Percentiles rank a stretch among this genome's conserved stretches.
phyloP scores from a whole-genome alignment of 306 rosid species.

The Heteromeles arbutifolia region DNA sequence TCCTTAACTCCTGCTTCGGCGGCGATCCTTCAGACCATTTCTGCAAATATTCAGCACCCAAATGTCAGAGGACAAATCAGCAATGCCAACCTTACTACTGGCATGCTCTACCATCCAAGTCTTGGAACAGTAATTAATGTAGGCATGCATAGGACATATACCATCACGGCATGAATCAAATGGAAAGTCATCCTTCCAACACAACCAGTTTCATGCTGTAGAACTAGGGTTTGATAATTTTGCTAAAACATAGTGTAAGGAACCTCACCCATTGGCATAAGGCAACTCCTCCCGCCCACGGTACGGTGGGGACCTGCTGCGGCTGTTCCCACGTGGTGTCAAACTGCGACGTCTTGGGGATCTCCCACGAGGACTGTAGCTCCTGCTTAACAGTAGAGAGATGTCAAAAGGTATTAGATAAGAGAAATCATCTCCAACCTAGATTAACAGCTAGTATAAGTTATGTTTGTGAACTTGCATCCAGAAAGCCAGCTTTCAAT shows the following conservation, averaged over 20 bases:
- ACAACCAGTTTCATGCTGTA: neutral
- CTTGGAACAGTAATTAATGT: neutral
- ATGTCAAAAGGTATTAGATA: slow-evolving; percentile 8
- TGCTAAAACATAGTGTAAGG: neutral
- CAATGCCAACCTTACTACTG: neutral
- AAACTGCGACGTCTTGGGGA: slow-evolving; percentile 91
- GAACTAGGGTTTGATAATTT: neutral
- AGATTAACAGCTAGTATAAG: neutral
- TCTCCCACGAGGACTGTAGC: slow-evolving; percentile 86
- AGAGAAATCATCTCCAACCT: neutral
- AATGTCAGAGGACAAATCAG: slow-evolving; percentile 3
- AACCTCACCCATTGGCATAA: slow-evolving; percentile 79
- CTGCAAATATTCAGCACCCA: slow-evolving; percentile 39
- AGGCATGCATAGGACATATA: neutral
- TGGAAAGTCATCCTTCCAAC: neutral
- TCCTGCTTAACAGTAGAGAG: slow-evolving; percentile 39
- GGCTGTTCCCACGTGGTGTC: slow-evolving; percentile 90
- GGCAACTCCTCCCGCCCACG: slow-evolving; percentile 87
- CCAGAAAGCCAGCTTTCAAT: neutral
- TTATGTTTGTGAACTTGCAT: neutral
- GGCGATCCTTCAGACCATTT: slow-evolving; percentile 84
- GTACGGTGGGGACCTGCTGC: slow-evolving; percentile 86
- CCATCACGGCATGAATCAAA: neutral
- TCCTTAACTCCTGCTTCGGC: slow-evolving; percentile 84
- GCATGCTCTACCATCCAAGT: neutral